These are phyloP conservation scores for Chiua sp. DNA, from an alignment of 1,284 basidiomycete genomes.

Conservation along the genomic window DNA sequence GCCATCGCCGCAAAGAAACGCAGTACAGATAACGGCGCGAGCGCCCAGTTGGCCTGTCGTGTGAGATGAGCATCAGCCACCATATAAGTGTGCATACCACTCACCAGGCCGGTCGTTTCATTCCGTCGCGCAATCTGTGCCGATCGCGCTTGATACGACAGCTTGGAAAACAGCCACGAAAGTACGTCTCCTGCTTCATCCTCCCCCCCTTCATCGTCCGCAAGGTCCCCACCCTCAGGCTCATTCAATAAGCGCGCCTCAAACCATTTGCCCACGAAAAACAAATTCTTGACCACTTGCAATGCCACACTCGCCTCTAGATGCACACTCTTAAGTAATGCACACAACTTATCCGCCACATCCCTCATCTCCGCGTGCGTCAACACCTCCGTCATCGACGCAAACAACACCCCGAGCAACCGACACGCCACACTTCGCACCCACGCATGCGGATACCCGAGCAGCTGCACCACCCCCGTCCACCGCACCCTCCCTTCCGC, in stretches of 20 bases:
- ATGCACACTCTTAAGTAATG: constrained; percentile 84
- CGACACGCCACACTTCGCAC: constrained; percentile 86
- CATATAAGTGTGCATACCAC: constrained; percentile 21
- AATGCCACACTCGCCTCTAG: constrained; percentile 81
- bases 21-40: constrained; percentile 80
- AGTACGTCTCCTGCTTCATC: constrained; percentile 78
- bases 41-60: constrained; percentile 68
- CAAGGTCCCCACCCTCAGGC: no score
- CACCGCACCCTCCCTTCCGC: constrained; percentile 56
- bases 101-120: constrained; percentile 51
- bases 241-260: constrained; percentile 33
- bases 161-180: constrained; percentile 92
- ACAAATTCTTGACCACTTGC: constrained; percentile 94
- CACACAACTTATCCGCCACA: constrained; percentile 76
- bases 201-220: constrained; percentile 29
- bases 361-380: constrained; percentile 66
- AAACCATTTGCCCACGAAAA: constrained; percentile 90
- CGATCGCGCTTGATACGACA: constrained; percentile 88
- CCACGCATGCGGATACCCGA: constrained; percentile 95
- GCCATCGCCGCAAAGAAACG: constrained; percentile 95
- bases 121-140: constrained; percentile 75
- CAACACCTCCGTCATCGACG: constrained; percentile 47
- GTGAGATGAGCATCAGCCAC: neutral
- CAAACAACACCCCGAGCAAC: constrained; percentile 77
- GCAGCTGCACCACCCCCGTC: constrained; percentile 66